Percentiles rank a stretch among this genome's conserved stretches.
phyloP scores from a whole-genome alignment of 495 filamentous ascomycete species.

The Aspergillus kassunensis region DNA sequence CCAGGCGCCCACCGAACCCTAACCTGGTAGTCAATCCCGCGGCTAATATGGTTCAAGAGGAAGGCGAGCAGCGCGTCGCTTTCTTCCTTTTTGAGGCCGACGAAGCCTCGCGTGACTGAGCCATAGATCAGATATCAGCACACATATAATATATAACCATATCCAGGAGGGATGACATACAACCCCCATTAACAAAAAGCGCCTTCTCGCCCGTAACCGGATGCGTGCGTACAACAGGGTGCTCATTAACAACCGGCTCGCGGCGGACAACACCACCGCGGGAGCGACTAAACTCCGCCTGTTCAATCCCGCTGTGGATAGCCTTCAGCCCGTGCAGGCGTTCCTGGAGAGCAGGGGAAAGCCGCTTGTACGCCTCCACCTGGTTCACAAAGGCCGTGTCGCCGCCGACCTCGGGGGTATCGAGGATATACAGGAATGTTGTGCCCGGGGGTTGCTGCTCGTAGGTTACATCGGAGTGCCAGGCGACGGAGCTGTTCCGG shows the following conservation, averaged over 20 bases:
- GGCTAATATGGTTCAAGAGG: slow-evolving; percentile 70
- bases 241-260: slow-evolving; percentile 65
- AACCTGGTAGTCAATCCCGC: slow-evolving; percentile 71
- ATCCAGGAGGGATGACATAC: slow-evolving; percentile 30
- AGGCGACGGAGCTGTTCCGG: slow-evolving; percentile 65
- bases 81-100: slow-evolving; percentile 74
- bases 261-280: slow-evolving; percentile 62
- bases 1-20: slow-evolving; percentile 69
- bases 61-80: slow-evolving; percentile 74
- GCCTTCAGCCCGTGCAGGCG: slow-evolving; percentile 74
- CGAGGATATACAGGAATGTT: slow-evolving; percentile 75
- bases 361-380: slow-evolving; percentile 71
- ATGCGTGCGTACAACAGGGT: slow-evolving; percentile 78
- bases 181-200: slow-evolving; percentile 74
- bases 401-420: slow-evolving; percentile 70
- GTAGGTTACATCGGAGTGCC: slow-evolving; percentile 82
- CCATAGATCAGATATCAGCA: background rate
- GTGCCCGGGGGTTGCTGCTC: slow-evolving; percentile 83
- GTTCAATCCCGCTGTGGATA: slow-evolving; percentile 68
- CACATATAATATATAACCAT: background rate
- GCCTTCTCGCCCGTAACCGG: slow-evolving; percentile 80
- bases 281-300: slow-evolving; percentile 53
- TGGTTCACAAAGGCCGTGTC: slow-evolving; percentile 75
- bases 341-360: slow-evolving; percentile 66
- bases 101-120: slow-evolving; percentile 45